Evolutionary conservation across 2,329 filamentous ascomycete species (phyloP).

Genomic region (Fusarium pilosicola): DNA sequence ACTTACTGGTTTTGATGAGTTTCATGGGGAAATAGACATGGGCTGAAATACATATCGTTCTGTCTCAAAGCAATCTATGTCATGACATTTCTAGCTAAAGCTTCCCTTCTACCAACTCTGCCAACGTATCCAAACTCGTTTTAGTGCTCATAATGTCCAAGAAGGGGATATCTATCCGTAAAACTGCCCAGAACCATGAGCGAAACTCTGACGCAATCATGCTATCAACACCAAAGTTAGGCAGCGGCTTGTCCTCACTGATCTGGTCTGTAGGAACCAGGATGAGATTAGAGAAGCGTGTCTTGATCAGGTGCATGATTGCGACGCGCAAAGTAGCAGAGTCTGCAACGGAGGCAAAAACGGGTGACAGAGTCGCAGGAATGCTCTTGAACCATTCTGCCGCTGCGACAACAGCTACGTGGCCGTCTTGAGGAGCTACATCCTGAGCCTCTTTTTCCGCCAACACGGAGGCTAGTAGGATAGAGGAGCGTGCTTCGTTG

Average conservation of each 20-base stretch:
- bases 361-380: neutral
- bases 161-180: neutral
- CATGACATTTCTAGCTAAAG: neutral
- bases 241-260: neutral
- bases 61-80: accelerated
- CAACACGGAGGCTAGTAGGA: neutral
- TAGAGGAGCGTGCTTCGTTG: neutral
- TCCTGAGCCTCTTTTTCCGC: neutral
- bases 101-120: neutral
- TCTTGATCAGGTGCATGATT: neutral
- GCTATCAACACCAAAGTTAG: neutral
- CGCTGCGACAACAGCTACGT: neutral
- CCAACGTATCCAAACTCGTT: neutral
- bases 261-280: neutral
- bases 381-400: neutral
- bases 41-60: neutral
- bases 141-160: neutral
- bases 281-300: neutral
- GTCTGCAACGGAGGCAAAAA: neutral
- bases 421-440: neutral
- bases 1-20: accelerated
- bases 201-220: neutral
- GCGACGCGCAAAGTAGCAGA: neutral
- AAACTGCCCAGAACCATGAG: neutral
- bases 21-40: accelerated